phyloP scores from a whole-genome alignment of 768 basidiomycete species.

The Suillus americanus region DNA sequence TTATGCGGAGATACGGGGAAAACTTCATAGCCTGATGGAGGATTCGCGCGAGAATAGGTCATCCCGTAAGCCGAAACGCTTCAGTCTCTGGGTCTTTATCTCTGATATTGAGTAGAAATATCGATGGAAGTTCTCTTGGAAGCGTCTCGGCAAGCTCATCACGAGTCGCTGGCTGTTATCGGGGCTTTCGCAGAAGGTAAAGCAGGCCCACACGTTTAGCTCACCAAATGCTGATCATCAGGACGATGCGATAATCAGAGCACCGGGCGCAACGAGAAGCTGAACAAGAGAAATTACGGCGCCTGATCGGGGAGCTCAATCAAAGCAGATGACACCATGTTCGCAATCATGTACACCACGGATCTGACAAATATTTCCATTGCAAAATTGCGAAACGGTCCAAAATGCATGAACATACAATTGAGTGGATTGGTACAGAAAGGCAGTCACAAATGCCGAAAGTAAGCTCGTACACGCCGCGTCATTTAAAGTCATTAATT shows the following conservation, averaged over 20 bases:
- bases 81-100: background rate
- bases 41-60: background rate
- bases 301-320: background rate
- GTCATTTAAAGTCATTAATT: conserved; percentile 33
- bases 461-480: conserved; percentile 18
- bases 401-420: conserved; percentile 15
- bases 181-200: conserved; percentile 5
- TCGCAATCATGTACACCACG: background rate
- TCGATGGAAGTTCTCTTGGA: conserved; percentile 9
- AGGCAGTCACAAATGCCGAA: conserved; percentile 17
- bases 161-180: conserved; percentile 10
- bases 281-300: background rate
- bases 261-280: conserved; percentile 1
- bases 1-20: conserved; percentile 1
- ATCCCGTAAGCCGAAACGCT: conserved; percentile 1
- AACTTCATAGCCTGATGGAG: background rate
- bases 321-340: background rate
- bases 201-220: background rate
- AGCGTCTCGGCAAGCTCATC: conserved; percentile 4
- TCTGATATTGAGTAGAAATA: background rate
- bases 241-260: conserved; percentile 12
- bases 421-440: conserved; percentile 26
- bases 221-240: conserved; percentile 7
- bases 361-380: background rate
- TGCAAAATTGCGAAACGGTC: background rate